Evolutionary conservation across 2,329 filamentous ascomycete genomes (phyloP).

Genomic region (Metarhizium brunneum): DNA sequence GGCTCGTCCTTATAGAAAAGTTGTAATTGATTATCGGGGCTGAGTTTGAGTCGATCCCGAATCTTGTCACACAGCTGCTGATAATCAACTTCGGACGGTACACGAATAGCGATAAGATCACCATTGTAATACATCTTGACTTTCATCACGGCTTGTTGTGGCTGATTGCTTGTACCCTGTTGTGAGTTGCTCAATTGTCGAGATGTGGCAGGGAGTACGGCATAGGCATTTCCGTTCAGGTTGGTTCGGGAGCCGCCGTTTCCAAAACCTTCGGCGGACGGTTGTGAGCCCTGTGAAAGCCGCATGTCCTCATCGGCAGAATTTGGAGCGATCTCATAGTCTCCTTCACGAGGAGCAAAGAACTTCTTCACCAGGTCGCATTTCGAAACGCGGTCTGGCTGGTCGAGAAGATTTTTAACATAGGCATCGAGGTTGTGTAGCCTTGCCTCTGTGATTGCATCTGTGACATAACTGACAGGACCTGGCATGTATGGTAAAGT

Average conservation of each 20-base stretch:
- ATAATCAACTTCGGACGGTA: slow-evolving; percentile 72
- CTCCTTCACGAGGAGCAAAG: slow-evolving; percentile 80
- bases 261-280: slow-evolving; percentile 55
- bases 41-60: slow-evolving; percentile 70
- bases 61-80: slow-evolving; percentile 76
- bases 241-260: slow-evolving; percentile 54
- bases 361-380: slow-evolving; percentile 82
- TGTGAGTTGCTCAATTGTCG: slow-evolving; percentile 35
- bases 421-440: slow-evolving; percentile 92
- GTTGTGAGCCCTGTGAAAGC: slow-evolving; percentile 60
- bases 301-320: slow-evolving; percentile 69
- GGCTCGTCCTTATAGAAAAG: slow-evolving; percentile 82
- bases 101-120: slow-evolving; percentile 84
- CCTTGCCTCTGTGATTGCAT: slow-evolving; percentile 88
- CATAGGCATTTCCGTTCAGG: slow-evolving; percentile 47
- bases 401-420: slow-evolving; percentile 78
- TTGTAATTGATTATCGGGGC: slow-evolving; percentile 57
- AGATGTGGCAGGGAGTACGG: slow-evolving; percentile 42
- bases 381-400: slow-evolving; percentile 75
- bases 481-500: slow-evolving; percentile 96
- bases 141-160: slow-evolving; percentile 56
- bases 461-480: slow-evolving; percentile 95
- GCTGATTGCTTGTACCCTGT: slow-evolving; percentile 10
- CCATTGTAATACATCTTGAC: slow-evolving; percentile 93
- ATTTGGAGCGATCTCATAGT: slow-evolving; percentile 82